Percentiles rank a stretch among this genome's conserved stretches.
These are phyloP conservation scores for Exophiala spinifera DNA, from an alignment of 2,329 filamentous ascomycete genomes.

Conservation along the genomic window DNA sequence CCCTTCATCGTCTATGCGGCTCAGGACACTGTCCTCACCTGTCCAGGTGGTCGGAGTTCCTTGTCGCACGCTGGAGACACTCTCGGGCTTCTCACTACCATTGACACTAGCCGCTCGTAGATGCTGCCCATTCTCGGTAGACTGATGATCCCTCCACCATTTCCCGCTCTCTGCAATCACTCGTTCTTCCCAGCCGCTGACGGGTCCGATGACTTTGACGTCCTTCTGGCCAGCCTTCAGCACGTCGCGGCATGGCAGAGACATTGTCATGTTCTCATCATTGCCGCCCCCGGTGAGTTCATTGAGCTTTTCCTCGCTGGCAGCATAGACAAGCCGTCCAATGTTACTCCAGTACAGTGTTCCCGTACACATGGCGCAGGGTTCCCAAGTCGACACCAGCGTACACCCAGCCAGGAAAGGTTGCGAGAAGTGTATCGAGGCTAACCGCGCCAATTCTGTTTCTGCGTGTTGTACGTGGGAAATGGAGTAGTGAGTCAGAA, in stretches of 20 bases:
- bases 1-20: constrained; percentile 29
- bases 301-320: constrained; percentile 47
- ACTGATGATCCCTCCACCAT: constrained; percentile 42
- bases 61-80: constrained; percentile 19
- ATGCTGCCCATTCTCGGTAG: neutral
- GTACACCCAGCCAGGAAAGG: constrained; percentile 51
- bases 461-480: constrained; percentile 56
- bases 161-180: constrained; percentile 47
- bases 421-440: constrained; percentile 48
- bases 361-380: constrained; percentile 53
- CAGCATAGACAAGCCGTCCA: constrained; percentile 51
- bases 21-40: constrained; percentile 27
- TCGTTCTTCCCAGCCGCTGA: constrained; percentile 44
- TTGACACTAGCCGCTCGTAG: constrained; percentile 22
- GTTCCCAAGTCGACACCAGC: constrained; percentile 54
- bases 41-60: constrained; percentile 26
- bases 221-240: constrained; percentile 49
- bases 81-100: constrained; percentile 20
- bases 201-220: constrained; percentile 50
- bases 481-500: constrained; percentile 50
- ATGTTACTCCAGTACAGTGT: constrained; percentile 54
- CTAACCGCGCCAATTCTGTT: constrained; percentile 49
- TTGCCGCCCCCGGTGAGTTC: constrained; percentile 48
- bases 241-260: constrained; percentile 49
- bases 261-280: constrained; percentile 53